A percentile compares a stretch with the other conserved stretches of the same genome.
Conservation (phyloP, 305 asterid genomes). For the Solanum aculeatissimum region DNA sequence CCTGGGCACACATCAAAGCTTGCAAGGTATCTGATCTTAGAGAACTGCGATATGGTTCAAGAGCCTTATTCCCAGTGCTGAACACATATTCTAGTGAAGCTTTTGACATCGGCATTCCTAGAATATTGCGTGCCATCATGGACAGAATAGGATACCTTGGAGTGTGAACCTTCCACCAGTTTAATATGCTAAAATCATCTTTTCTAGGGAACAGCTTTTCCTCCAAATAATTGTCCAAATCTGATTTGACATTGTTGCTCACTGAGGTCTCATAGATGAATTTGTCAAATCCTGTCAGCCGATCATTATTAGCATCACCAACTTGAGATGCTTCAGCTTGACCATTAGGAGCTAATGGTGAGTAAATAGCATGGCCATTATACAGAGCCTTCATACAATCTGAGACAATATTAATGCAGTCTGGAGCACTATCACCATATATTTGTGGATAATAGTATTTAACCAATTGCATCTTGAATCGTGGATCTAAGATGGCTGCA, state of each 20-base stretch:
- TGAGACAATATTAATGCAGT: conserved; percentile 63
- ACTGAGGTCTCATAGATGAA: conserved; percentile 57
- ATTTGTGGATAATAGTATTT: conserved; percentile 81
- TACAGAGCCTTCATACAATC: conserved; percentile 82
- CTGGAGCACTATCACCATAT: conserved; percentile 53
- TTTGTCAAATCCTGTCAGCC: conserved; percentile 66
- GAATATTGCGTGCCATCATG: conserved; percentile 80
- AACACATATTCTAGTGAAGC: conserved; percentile 41
- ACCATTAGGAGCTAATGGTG: conserved; percentile 58
- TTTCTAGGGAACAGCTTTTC: conserved; percentile 76
- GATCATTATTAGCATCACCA: conserved; percentile 38
- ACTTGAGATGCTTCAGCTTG: conserved; percentile 34
- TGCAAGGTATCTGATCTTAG: conserved; percentile 63
- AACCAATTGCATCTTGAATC: conserved; percentile 79
- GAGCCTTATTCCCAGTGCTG: conserved; percentile 42
- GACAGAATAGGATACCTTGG: conserved; percentile 80
- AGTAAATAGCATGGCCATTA: conserved; percentile 57
- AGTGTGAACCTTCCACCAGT: conserved; percentile 96
- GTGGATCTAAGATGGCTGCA: conserved; percentile 86
- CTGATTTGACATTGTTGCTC: conserved; percentile 52
- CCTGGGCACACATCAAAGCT: conserved; percentile 82
- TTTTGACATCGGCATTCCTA: conserved; percentile 88
- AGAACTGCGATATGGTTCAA: conserved; percentile 45
- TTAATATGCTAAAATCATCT: conserved; percentile 59
- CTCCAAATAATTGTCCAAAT: conserved; percentile 83